These are phyloP conservation scores for Royoungia palumana DNA, from an alignment of 768 basidiomycete species.

Conservation along the genomic window DNA sequence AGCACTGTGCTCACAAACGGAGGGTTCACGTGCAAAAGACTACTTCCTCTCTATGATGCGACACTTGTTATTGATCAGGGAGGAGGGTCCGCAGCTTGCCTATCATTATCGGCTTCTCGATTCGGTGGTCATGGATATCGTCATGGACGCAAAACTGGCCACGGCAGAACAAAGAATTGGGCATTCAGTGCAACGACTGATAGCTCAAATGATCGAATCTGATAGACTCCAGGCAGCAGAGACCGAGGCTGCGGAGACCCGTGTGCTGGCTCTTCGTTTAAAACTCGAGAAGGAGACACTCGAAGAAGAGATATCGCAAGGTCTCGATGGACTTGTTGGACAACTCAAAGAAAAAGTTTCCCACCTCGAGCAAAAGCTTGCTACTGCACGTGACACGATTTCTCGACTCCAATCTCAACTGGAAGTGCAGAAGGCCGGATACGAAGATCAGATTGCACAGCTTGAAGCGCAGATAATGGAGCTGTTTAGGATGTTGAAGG, in stretches of 20 bases:
- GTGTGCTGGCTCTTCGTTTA: conserved; percentile 58
- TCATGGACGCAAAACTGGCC: conserved; percentile 85
- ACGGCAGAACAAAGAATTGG: conserved; percentile 85
- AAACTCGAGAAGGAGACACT: conserved; percentile 80
- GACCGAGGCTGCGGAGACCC: conserved; percentile 69
- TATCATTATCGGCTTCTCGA: conserved; percentile 93
- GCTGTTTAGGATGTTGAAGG: conserved; percentile 89
- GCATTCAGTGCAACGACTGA: conserved; percentile 83
- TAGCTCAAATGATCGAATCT: conserved; percentile 86
- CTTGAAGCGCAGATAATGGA: conserved; percentile 92
- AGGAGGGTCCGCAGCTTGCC: conserved; percentile 78
- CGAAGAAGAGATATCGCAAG: conserved; percentile 77
- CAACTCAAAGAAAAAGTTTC: conserved; percentile 68
- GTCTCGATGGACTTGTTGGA: conserved; percentile 81
- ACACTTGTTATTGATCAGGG: conserved; percentile 85
- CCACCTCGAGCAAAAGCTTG: conserved; percentile 73
- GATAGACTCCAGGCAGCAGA: conserved; percentile 78
- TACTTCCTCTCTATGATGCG: conserved; percentile 94
- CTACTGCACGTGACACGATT: conserved; percentile 74
- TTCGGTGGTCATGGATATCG: conserved; percentile 83
- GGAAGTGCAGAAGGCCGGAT: conserved; percentile 69
- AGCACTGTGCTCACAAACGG: conserved; percentile 72
- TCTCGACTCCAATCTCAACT: conserved; percentile 73
- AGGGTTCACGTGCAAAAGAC: conserved; percentile 73
- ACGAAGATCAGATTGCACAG: conserved; percentile 84